These are phyloP conservation scores for Jamesozyma jinghongensis DNA, from an alignment of 805 yeast species.

Conservation along the genomic window DNA sequence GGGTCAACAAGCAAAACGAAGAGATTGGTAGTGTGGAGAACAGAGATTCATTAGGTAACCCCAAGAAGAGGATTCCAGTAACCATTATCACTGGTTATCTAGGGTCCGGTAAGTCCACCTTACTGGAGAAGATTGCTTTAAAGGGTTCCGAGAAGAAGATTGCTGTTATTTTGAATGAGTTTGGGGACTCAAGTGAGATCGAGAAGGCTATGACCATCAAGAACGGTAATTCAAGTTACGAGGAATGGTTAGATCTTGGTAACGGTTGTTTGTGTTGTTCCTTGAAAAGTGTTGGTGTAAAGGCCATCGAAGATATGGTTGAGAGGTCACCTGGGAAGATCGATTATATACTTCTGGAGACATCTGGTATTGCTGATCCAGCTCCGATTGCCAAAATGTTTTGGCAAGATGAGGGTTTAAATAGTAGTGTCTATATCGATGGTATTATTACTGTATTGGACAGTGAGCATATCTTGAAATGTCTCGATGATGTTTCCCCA, in stretches of 20 bases:
- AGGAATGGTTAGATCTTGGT: constrained; percentile 94
- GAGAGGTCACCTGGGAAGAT: constrained; percentile 61
- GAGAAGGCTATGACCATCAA: constrained; percentile 76
- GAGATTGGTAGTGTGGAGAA: background rate
- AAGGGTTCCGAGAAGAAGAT: constrained; percentile 57
- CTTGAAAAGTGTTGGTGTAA: constrained; percentile 88
- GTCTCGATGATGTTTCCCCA: constrained; percentile 50
- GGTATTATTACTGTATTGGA: constrained; percentile 88
- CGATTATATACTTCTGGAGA: constrained; percentile 87
- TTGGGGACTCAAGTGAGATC: constrained; percentile 83
- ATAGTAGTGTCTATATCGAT: constrained; percentile 78
- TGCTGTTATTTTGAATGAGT: constrained; percentile 88
- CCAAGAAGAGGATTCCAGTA: constrained; percentile 57
- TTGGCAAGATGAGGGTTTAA: constrained; percentile 89
- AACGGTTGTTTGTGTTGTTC: constrained; percentile 97
- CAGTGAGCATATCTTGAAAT: constrained; percentile 50
- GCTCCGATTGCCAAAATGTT: constrained; percentile 96
- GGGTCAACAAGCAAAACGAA: constrained; percentile 19
- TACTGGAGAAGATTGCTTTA: constrained; percentile 64
- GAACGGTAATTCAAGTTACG: constrained; percentile 43
- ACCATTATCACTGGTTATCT: constrained; percentile 91
- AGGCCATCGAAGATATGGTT: constrained; percentile 84
- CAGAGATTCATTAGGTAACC: background rate
- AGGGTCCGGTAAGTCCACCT: constrained; percentile 90
- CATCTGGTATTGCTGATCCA: constrained; percentile 96